These are phyloP conservation scores for Nothomitra cinnamomea DNA, from an alignment of 2,329 filamentous ascomycete genomes.

Conservation along the genomic window DNA sequence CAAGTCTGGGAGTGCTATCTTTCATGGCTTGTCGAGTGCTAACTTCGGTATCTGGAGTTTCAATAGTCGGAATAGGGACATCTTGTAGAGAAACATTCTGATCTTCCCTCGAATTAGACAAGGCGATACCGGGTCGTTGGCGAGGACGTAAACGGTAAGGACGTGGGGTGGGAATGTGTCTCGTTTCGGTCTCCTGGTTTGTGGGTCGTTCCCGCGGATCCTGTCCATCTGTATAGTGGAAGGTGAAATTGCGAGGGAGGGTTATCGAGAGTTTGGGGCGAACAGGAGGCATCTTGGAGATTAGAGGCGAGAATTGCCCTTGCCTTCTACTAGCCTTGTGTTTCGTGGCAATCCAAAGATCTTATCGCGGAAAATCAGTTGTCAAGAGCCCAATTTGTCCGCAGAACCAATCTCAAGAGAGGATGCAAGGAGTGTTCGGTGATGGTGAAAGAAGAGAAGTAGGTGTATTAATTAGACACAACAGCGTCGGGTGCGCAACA, in stretches of 20 bases:
- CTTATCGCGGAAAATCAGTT: neutral
- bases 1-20: conserved; percentile 11
- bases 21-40: neutral
- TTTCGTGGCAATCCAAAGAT: neutral
- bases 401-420: no score
- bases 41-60: conserved; percentile 23
- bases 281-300: conserved; percentile 2
- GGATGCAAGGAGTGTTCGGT: neutral
- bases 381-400: neutral
- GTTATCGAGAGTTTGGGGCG: conserved; percentile 30
- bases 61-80: conserved; percentile 31
- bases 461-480: conserved; percentile 1
- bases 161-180: conserved; percentile 28
- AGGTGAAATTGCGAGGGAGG: conserved; percentile 32
- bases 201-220: conserved; percentile 28
- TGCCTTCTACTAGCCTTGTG: neutral
- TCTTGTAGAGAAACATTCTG: conserved; percentile 9
- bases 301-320: neutral
- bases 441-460: neutral
- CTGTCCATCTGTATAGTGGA: conserved; percentile 28
- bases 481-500: neutral
- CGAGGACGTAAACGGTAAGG: conserved; percentile 31
- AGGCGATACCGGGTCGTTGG: conserved; percentile 18
- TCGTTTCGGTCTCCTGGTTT: conserved; percentile 19
- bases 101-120: conserved; percentile 1